Evolutionary conservation across 352 stramenopile genomes (phyloP).

Genomic region (Saprolegnia parasitica): DNA sequence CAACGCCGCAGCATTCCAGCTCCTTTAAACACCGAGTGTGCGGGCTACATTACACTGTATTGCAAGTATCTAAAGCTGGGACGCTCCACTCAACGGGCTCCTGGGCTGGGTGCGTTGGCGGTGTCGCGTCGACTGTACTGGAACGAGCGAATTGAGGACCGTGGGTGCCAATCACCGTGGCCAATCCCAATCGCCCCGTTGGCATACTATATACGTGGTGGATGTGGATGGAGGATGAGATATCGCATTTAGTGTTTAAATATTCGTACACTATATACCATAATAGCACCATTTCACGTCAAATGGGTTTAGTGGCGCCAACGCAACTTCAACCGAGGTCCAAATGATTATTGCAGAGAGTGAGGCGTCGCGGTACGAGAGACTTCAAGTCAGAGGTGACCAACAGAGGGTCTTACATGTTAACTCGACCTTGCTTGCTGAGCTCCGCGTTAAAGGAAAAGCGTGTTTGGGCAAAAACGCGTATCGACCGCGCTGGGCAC

Average conservation of each 20-base stretch:
- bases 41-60: background rate
- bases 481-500: too few species aligned
- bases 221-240: slow-evolving; percentile 1
- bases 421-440: too few species aligned
- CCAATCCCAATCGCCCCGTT: background rate
- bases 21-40: background rate
- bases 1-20: background rate
- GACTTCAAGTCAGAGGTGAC: too few species aligned
- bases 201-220: background rate
- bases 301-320: background rate
- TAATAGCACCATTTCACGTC: background rate
- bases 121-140: background rate
- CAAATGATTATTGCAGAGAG: background rate
- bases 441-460: too few species aligned
- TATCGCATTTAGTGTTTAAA: slow-evolving; percentile 3
- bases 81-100: background rate
- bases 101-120: background rate
- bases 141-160: background rate
- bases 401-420: too few species aligned
- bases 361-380: too few species aligned
- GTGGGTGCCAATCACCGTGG: background rate
- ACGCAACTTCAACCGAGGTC: background rate
- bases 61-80: background rate
- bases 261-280: background rate
- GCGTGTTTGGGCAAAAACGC: too few species aligned